Evolutionary conservation across 495 filamentous ascomycete genomes (phyloP).

Genomic region (Penicillium verhagenii): DNA sequence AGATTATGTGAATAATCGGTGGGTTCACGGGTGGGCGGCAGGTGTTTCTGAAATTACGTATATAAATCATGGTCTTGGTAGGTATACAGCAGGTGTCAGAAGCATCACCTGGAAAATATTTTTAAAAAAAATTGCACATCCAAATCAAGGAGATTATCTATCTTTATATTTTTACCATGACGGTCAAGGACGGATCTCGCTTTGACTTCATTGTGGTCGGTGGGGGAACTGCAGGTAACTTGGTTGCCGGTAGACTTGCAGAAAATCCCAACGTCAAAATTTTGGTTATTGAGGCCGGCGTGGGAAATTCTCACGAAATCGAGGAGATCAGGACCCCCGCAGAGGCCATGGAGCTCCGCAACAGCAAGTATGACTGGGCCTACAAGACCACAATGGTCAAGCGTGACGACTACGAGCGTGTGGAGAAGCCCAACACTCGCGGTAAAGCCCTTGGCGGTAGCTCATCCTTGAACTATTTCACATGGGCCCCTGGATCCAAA

Average conservation of each 20-base stretch:
- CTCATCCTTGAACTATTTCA: slow-evolving; percentile 55
- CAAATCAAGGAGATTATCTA: neutral
- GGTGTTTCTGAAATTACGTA: too few relatives aligned
- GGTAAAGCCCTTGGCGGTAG: slow-evolving; percentile 56
- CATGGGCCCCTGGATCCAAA: slow-evolving; percentile 54
- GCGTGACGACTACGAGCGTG: slow-evolving; percentile 57
- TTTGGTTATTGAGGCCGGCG: slow-evolving; percentile 55
- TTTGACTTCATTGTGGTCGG: slow-evolving; percentile 43
- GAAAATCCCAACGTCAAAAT: slow-evolving; percentile 51
- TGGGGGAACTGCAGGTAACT: slow-evolving; percentile 59
- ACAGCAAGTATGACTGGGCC: slow-evolving; percentile 56
- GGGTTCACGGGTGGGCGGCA: too few relatives aligned
- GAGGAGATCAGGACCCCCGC: slow-evolving; percentile 46
- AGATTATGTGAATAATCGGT: too few relatives aligned
- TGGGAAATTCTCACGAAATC: slow-evolving; percentile 37
- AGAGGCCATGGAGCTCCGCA: slow-evolving; percentile 40
- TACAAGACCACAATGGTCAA: slow-evolving; percentile 66
- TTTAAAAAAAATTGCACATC: neutral
- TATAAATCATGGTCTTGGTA: too few relatives aligned
- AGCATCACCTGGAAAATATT: neutral
- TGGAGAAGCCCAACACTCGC: slow-evolving; percentile 61
- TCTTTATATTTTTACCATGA: neutral
- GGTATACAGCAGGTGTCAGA: too few relatives aligned
- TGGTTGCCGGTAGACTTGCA: slow-evolving; percentile 59
- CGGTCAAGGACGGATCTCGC: neutral